Evolutionary conservation across 352 stramenopile species (phyloP), one percentile per base, ranked within the genome.

Genomic region (Phytophthora cryptogea): DNA sequence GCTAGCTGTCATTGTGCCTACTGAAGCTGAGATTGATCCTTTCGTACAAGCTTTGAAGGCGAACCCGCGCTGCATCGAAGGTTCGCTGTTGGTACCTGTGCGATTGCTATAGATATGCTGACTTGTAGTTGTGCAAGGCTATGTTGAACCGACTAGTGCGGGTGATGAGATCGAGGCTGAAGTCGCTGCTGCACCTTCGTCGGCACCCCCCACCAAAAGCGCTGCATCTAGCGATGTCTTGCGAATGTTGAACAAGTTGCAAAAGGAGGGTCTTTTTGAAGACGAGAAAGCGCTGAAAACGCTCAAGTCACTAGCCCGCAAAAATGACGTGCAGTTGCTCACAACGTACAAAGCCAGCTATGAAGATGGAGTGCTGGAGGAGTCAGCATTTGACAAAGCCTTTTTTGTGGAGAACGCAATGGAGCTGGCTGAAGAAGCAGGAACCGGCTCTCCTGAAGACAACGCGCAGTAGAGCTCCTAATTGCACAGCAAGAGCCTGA

Each of bases 371-470:
- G 60, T 71, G 32, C 54, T 83, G 44, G 64, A 84, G 45, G 74
- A 85, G 41, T 63, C 69, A 16, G 70, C 65, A 11, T 92, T 95
- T 57, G 84, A 95, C 64, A 87, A 80, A 48, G 69, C 72, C 1
- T 93, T 93, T 66, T 95, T 95, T 49, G 74, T 93, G 31, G 83
- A 95, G 46, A 93, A 90, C 55, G 86, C 84, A 36, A 43, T 83
- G 42, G 86, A 95, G 61, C 66, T 95, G 28, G 86, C 81, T 10
- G 77, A 94, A 17, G 86, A 95, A 59, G 70, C 46, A 54, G 51
- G 35, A 78, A 43, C 26, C 32, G 23, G 17, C 8, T 41, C 58
- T 30, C 39, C 45, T 6, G 33, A 59, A 37, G 17, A 17, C 45
- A 57, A 54, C 54, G 17, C 45, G 58, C 66, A 39, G 31, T 67